Evolutionary conservation across 331 rosid genomes (phyloP), one percentile per base, ranked within the genome.

Genomic region (Stylosanthes scabra): DNA sequence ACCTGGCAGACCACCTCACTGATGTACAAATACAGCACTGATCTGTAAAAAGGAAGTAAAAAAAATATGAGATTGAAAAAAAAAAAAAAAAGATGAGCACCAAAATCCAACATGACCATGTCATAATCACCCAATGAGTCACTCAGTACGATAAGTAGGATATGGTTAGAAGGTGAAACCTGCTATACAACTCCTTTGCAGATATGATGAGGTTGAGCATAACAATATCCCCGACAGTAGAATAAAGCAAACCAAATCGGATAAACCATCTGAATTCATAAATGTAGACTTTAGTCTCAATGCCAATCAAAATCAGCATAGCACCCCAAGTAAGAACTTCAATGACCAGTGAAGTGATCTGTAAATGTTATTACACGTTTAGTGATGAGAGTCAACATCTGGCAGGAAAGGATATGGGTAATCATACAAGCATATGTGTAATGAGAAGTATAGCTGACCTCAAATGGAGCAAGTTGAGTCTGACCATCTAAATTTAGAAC

Each of bases 1-100:
- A 93, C 98, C 98, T 91, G 93, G 68, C 83, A 59, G 45, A 39
- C 84, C 75, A 93, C 90, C 93, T 89, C 98, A 42, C 97, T 84
- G 84, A 85, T 71, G 81, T 93, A 93, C 74, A 89, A 78, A 79
- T 86, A 88, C 63, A 93, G 66, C 58, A 86, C 86, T 56, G 84
- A 86, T 74, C 98, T 93, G 91, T 68, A 82, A 64, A 58, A 58
- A 72, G 60, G 72, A 68, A 82, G 52, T 63, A 55, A 1, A 20
- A 34, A 34, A 59, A 71, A 29, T 45, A 56, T 79, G 59, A 84
- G 69, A 59, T 64, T 54, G 31, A n/a, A n/a, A n/a, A n/a, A n/a
- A n/a, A 60, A 46, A 49, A 49, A 57, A 56, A 14, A 66, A 29
- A 11, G 44, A 55, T 42, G 25, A 29, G 40, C 10, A 6, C 39